phyloP scores from a whole-genome alignment of 495 filamentous ascomycete species.

The Hypoxylon fuscum region DNA sequence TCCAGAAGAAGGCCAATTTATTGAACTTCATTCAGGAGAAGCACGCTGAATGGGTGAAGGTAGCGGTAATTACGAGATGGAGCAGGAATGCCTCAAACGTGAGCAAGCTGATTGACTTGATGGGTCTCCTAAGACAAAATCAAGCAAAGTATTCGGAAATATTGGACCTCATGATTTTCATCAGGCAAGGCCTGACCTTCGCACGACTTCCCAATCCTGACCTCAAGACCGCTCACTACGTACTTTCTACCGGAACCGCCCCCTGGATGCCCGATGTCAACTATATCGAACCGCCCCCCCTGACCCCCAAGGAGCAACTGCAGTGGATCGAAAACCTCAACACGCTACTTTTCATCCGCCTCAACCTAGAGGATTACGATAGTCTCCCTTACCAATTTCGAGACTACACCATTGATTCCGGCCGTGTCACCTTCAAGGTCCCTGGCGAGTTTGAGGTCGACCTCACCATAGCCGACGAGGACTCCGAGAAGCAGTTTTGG shows the following conservation, averaged over 20 bases:
- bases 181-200: constrained; percentile 71
- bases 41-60: constrained; percentile 80
- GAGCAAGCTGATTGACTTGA: constrained; percentile 84
- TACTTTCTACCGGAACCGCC: constrained; percentile 78
- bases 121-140: constrained; percentile 71
- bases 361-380: constrained; percentile 83
- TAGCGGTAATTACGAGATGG: constrained; percentile 89
- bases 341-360: constrained; percentile 77
- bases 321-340: constrained; percentile 81
- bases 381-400: constrained; percentile 74
- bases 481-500: constrained; percentile 81
- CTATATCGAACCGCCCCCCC: constrained; percentile 77
- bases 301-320: constrained; percentile 71
- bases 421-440: constrained; percentile 86
- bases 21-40: constrained; percentile 72
- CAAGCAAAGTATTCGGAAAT: constrained; percentile 63
- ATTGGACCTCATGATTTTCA: constrained; percentile 67
- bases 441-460: constrained; percentile 91
- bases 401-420: constrained; percentile 77
- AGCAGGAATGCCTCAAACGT: constrained; percentile 79
- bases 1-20: constrained; percentile 80
- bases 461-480: constrained; percentile 84
- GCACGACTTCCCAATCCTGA: constrained; percentile 86
- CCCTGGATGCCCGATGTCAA: constrained; percentile 81
- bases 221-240: constrained; percentile 84